Evolutionary conservation across 805 yeast species (phyloP).

Genomic region (Candida bentonensis): DNA sequence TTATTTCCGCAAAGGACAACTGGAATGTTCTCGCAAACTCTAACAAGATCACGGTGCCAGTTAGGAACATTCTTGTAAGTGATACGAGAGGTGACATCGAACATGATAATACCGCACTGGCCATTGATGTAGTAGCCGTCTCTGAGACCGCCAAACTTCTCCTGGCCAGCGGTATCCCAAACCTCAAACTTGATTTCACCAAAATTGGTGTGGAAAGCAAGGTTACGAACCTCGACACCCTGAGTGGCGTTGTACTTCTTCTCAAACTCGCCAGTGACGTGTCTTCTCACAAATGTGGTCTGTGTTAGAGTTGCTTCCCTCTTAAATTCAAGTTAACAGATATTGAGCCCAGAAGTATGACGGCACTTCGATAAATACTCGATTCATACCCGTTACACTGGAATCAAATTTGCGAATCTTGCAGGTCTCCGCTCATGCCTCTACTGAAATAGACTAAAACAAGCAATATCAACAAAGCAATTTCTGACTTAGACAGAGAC

Average conservation of each 20-base stretch:
- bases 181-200: conserved; percentile 99
- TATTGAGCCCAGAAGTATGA: no score
- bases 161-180: conserved; percentile 99
- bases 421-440: no score
- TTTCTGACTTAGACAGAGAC: neutral
- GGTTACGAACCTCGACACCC: conserved; percentile 99
- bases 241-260: conserved; percentile 97
- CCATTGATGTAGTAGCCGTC: conserved; percentile 99
- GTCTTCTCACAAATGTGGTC: conserved; percentile 99
- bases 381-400: no score
- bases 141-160: conserved; percentile 98
- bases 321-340: no score
- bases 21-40: conserved; percentile 99
- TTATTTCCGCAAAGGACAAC: conserved; percentile 98
- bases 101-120: conserved; percentile 99
- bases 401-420: no score
- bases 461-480: neutral
- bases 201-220: conserved; percentile 93
- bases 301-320: conserved; percentile 15
- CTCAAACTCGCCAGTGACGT: conserved; percentile 96
- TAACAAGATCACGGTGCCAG: conserved; percentile 99
- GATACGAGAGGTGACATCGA: conserved; percentile 98
- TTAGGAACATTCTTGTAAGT: conserved; percentile 99
- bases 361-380: no score
- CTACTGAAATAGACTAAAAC: conserved; percentile 1